These are phyloP conservation scores for Cnidoscolus chayamansa DNA, from an alignment of 441 rosid species.

Conservation along the genomic window DNA sequence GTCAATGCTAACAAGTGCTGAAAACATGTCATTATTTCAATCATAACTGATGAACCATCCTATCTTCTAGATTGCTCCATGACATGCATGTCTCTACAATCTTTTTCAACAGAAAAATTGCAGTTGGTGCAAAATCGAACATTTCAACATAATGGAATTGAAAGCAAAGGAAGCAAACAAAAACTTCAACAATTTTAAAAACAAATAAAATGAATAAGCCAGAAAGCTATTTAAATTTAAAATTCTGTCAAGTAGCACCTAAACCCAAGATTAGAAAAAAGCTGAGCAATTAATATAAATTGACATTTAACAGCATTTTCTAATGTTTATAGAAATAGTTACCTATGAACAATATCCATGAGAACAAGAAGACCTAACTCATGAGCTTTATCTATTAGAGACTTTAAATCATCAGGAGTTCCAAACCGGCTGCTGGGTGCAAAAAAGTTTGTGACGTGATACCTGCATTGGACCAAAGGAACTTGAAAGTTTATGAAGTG, in stretches of 20 bases:
- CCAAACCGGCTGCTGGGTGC: conserved; percentile 99
- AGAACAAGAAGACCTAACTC: conserved; percentile 91
- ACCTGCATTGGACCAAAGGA: conserved; percentile 55
- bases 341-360: conserved; percentile 99
- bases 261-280: neutral
- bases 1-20: neutral
- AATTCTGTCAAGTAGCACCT: too few relatives aligned
- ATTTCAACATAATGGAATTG: neutral
- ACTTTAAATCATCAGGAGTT: conserved; percentile 95
- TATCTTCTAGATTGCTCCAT: neutral
- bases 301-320: neutral
- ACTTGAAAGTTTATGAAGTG: conserved; percentile 20
- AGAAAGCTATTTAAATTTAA: too few relatives aligned
- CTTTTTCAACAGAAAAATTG: too few relatives aligned
- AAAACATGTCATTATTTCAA: neutral
- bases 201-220: neutral
- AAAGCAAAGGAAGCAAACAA: neutral
- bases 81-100: too few relatives aligned
- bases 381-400: conserved; percentile 92
- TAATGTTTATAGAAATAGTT: conserved; percentile 21
- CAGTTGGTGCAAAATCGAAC: neutral
- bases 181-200: neutral
- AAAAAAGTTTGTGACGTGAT: conserved; percentile 91
- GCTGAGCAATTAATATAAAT: neutral
- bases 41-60: neutral